A percentile compares a stretch with the other conserved stretches of the same genome.
These are phyloP conservation scores for Rhodotorula babjevae DNA, from an alignment of 768 basidiomycete genomes.

Conservation along the genomic window DNA sequence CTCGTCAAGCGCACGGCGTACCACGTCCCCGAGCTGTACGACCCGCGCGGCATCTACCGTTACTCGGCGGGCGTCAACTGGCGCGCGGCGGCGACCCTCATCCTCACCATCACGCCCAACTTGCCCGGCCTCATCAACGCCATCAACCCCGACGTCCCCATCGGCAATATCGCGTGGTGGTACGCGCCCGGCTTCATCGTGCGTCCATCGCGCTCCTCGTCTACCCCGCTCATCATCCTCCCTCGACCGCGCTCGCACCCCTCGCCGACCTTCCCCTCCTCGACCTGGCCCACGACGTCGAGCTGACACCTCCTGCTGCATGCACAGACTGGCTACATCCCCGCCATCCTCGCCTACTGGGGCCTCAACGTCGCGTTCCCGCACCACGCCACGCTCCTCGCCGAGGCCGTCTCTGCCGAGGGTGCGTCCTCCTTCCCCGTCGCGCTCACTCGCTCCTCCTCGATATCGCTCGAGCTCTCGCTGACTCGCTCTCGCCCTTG, in stretches of 20 bases:
- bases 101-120: constrained; percentile 6
- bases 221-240: background rate
- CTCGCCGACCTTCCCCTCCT: background rate
- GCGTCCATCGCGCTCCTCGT: background rate
- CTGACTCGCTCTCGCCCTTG: background rate
- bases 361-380: constrained; percentile 33
- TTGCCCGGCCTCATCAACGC: constrained; percentile 55
- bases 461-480: too few species aligned
- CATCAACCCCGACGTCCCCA: constrained; percentile 62
- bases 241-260: too few species aligned
- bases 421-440: background rate
- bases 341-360: constrained; percentile 22
- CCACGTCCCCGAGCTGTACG: constrained; percentile 66
- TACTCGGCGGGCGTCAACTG: constrained; percentile 55
- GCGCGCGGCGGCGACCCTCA: constrained; percentile 55
- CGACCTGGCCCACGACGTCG: too few species aligned
- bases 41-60: constrained; percentile 52
- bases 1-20: constrained; percentile 58
- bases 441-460: too few species aligned
- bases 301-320: too few species aligned
- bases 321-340: constrained; percentile 23
- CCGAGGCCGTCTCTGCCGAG: constrained; percentile 33
- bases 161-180: constrained; percentile 50
- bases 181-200: constrained; percentile 27
- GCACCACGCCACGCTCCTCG: constrained; percentile 28